phyloP scores from a whole-genome alignment of 2,329 filamentous ascomycete species.

The Elsinoe fawcettii region DNA sequence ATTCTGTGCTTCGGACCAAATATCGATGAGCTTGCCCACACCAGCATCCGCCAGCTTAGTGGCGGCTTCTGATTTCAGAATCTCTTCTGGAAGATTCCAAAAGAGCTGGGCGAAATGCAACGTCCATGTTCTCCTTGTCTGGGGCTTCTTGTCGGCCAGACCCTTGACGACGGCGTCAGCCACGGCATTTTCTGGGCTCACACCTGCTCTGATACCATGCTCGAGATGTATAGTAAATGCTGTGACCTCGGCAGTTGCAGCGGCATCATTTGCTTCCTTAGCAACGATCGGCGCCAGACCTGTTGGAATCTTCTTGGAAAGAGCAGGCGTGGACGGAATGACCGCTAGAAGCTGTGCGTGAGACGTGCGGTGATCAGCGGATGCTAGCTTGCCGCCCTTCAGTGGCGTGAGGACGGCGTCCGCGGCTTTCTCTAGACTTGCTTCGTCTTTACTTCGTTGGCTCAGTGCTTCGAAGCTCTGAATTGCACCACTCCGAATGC shows the following conservation, averaged over 20 bases:
- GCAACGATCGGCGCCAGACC: constrained; percentile 60
- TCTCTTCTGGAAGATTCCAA: constrained; percentile 45
- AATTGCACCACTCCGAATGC: constrained; percentile 67
- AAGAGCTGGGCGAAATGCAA: constrained; percentile 65
- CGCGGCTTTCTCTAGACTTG: constrained; percentile 57
- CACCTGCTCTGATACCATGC: constrained; percentile 53
- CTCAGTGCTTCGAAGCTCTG: constrained; percentile 67
- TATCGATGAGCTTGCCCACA: constrained; percentile 54
- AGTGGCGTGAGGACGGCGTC: constrained; percentile 73
- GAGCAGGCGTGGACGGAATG: constrained; percentile 51
- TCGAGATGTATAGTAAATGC: constrained; percentile 60
- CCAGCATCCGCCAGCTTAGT: constrained; percentile 43
- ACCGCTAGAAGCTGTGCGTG: constrained; percentile 72
- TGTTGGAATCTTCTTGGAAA: constrained; percentile 59
- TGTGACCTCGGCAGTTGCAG: constrained; percentile 66
- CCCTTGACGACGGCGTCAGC: constrained; percentile 72
- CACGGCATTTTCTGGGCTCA: constrained; percentile 57
- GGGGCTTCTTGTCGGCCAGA: constrained; percentile 72
- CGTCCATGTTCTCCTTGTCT: constrained; percentile 72
- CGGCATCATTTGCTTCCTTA: constrained; percentile 85
- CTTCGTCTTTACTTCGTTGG: constrained; percentile 50
- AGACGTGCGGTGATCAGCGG: constrained; percentile 73
- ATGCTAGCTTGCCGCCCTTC: constrained; percentile 74
- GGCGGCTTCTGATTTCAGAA: constrained; percentile 42
- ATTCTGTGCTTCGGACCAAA: constrained; percentile 67